Percentiles rank a stretch among this genome's conserved stretches.
Evolutionary conservation across 257 asterid genomes (phyloP).

Genomic region (Solanum okadae): DNA sequence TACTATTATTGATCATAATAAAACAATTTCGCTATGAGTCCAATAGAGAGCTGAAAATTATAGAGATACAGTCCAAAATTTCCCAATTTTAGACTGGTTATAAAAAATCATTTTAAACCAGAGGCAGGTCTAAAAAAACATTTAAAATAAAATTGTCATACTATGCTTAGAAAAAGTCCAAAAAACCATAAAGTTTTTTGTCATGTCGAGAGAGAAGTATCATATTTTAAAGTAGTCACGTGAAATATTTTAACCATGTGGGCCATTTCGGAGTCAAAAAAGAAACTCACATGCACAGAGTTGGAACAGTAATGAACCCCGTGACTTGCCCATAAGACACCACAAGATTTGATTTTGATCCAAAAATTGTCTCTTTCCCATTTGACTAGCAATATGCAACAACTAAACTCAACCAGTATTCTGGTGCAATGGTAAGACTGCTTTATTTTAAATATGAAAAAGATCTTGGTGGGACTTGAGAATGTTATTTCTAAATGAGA

Average conservation of each 20-base stretch:
- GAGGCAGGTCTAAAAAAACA: neutral
- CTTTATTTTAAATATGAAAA: no score
- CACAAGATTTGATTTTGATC: neutral
- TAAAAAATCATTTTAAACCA: neutral
- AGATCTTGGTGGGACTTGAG: rapidly evolving
- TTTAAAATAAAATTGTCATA: neutral
- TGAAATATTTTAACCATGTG: neutral
- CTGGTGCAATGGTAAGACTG: no score
- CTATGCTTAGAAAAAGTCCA: neutral
- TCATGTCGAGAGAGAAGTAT: neutral
- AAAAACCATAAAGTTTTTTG: neutral
- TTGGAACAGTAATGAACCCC: neutral
- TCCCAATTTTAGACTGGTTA: neutral
- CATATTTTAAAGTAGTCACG: neutral
- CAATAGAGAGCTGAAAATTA: neutral
- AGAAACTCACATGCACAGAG: neutral
- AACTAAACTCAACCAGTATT: no score
- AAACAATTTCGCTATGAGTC: neutral
- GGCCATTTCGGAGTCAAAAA: neutral
- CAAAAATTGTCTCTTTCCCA: neutral
- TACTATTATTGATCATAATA: no score
- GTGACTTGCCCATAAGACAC: neutral
- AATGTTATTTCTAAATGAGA: no score
- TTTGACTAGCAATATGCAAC: neutral
- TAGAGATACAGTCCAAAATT: neutral